Percentiles rank a stretch among this genome's conserved stretches.
phyloP scores from a whole-genome alignment of 345 rosid genomes.

The Gossypium sturtianum region DNA sequence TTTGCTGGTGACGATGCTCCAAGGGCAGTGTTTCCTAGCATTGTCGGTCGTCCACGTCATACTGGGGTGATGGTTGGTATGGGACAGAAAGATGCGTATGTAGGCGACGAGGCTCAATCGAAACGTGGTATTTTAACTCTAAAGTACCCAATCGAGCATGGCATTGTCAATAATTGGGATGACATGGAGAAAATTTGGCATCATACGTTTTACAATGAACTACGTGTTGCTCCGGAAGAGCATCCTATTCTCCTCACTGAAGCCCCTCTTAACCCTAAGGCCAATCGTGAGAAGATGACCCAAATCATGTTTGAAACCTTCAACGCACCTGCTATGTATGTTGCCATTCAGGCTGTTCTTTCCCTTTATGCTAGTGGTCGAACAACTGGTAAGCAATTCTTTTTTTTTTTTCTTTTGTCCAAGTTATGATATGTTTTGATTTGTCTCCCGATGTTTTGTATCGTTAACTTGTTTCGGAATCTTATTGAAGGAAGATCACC shows the following conservation, averaged over 20 bases:
- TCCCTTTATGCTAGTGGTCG: conserved; percentile 64
- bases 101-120: not conserved
- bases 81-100: not conserved
- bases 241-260: conserved; percentile 59
- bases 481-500: not conserved
- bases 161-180: conserved; percentile 1
- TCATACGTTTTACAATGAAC: not conserved
- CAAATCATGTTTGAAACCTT: conserved; percentile 73
- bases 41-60: not conserved
- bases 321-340: conserved; percentile 62
- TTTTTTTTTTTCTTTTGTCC: not conserved
- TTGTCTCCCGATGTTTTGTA: not conserved
- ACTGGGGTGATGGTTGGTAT: conserved; percentile 1
- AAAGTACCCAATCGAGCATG: not conserved
- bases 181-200: conserved; percentile 4
- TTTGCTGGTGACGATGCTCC: conserved; percentile 13
- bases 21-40: conserved; percentile 3
- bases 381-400: conserved; percentile 34
- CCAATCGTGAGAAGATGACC: conserved; percentile 66
- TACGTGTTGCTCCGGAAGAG: conserved; percentile 50
- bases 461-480: not conserved
- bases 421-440: not conserved
- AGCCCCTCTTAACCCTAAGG: conserved; percentile 59
- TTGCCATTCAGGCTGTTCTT: conserved; percentile 57
- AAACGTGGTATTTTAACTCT: conserved; percentile 2